Evolutionary conservation across 345 rosid species (phyloP).

Genomic region (Eucalyptus grandis): DNA sequence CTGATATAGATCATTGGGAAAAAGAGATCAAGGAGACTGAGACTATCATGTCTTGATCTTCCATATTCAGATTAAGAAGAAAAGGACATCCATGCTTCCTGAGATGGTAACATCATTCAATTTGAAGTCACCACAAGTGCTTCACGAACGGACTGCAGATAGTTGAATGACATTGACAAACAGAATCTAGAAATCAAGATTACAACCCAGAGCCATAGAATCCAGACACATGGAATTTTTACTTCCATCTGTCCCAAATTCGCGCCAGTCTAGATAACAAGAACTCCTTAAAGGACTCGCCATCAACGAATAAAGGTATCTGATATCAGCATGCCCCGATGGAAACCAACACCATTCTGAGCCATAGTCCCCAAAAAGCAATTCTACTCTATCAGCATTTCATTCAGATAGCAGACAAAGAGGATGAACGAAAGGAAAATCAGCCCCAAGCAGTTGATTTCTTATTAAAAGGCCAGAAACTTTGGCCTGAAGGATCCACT

Average conservation of each 20-base stretch:
- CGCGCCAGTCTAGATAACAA: neutral
- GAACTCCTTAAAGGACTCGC: neutral
- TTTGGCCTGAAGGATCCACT: neutral
- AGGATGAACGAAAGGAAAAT: neutral
- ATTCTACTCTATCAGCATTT: neutral
- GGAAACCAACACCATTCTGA: neutral
- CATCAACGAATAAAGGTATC: neutral
- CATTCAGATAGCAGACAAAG: neutral
- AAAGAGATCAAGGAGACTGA: neutral
- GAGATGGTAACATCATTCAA: neutral
- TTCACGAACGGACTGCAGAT: neutral
- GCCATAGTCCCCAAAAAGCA: neutral
- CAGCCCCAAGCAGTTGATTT: neutral
- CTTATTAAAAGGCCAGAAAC: neutral
- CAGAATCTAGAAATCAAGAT: neutral
- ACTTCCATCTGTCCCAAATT: neutral
- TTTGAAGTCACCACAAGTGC: neutral
- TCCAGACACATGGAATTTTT: neutral
- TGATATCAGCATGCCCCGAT: neutral
- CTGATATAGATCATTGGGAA: neutral
- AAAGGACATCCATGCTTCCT: neutral
- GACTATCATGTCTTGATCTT: neutral
- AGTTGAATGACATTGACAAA: neutral
- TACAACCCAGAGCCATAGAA: neutral
- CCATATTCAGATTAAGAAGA: neutral